phyloP scores from a whole-genome alignment of 768 basidiomycete species.

The Tulasnella sp. region DNA sequence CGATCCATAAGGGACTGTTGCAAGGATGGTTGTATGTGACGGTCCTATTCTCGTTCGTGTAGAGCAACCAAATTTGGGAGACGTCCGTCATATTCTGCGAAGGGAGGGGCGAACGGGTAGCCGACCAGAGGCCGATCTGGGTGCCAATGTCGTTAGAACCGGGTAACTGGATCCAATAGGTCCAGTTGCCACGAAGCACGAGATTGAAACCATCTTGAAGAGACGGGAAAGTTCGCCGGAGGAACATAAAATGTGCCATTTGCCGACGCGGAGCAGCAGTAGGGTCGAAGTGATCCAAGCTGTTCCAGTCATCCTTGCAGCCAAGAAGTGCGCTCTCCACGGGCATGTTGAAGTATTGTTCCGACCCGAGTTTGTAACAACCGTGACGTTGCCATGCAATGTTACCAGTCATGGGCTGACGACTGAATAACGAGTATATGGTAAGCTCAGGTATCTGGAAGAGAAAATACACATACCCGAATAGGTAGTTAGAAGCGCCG shows the following conservation, averaged over 20 bases:
- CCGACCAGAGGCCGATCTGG: conserved; percentile 82
- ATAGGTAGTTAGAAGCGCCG: conserved; percentile 84
- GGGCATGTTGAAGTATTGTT: conserved; percentile 90
- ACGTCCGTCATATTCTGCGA: conserved; percentile 37
- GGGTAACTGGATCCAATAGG: conserved; percentile 58
- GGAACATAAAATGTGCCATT: conserved; percentile 56
- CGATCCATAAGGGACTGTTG: conserved; percentile 49
- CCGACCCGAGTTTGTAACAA: conserved; percentile 80
- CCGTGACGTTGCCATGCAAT: conserved; percentile 88
- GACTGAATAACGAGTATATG: conserved; percentile 34
- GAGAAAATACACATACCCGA: conserved; percentile 40
- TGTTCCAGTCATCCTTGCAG: conserved; percentile 83
- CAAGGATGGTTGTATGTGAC: conserved; percentile 54
- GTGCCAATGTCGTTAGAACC: conserved; percentile 73
- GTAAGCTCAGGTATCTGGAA: not conserved
- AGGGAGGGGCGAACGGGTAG: conserved; percentile 50
- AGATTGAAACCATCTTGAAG: conserved; percentile 81
- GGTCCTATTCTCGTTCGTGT: conserved; percentile 73
- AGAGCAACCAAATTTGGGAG: conserved; percentile 72
- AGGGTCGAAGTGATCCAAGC: conserved; percentile 89
- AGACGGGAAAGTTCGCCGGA: conserved; percentile 55
- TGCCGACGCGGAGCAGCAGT: conserved; percentile 65
- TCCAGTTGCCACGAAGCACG: conserved; percentile 80
- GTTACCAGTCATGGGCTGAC: conserved; percentile 79
- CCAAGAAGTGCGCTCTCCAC: conserved; percentile 66